Base-by-base conservation (phyloP, 2,329 filamentous ascomycete genomes). In the Phymatotrichopsis omnivora region DNA sequence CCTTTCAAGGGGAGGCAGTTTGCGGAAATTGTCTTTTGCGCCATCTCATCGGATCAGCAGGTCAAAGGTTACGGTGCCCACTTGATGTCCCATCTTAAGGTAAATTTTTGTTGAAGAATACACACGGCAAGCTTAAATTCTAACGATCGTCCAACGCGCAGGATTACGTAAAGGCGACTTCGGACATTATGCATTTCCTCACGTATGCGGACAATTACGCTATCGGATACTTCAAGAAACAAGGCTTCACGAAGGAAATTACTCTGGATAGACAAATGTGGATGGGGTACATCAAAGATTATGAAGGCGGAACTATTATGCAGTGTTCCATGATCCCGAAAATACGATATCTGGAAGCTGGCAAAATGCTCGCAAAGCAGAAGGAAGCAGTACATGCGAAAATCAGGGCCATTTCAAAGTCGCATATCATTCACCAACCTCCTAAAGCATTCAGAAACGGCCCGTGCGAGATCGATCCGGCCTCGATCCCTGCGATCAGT, bases 201-300 rank as follows among this genome's bases (percentile, higher is more conserved):
- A 98, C 91, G 1, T 98, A 98, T 60, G 91, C 91, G 54, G 91
- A 98, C 64, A 98, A 98, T 64, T 96, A 96, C 61, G 91, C 91
- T 29, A 98, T 94, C 55, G 91, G 91, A 8, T 98, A 96, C 64
- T 98, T 98, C 66, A 93, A 96, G 65, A 98, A 98, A 63, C 91
- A 98, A 63, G 91, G 91, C 0, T 98, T 98, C 61, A 96, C 91
- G 2, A 98, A 98, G 63, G 89, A 98, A 59, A 96, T 98, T 54
- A 94, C 87, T 0, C 75, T 98, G 1, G 83, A 91, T 48, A 82
- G 80, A 59, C 78, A 80, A 2, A 80, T 85, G 3, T 98, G 91
- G 91, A 96, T 96, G 91, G 91, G 91, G 2, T 98, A 96, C 60
- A 98, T 98, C 69, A 98, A 98, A 63, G 91, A 98, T 63, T 98